Evolutionary conservation across 2,329 filamentous ascomycete species (phyloP).

Genomic region (Fusarium cicatricum): DNA sequence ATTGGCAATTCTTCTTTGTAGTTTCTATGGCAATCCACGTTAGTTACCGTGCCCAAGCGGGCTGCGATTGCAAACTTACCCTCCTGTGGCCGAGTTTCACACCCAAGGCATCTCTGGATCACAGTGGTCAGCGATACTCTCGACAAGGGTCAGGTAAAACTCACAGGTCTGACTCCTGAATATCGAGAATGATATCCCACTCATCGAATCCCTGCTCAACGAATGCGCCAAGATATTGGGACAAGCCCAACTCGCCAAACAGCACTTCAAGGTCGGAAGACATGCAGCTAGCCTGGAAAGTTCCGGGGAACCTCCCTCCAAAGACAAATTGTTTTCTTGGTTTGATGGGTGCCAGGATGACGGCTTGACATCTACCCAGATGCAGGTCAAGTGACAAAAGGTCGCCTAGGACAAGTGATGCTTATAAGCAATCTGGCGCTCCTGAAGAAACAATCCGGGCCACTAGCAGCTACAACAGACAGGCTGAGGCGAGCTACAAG

Average conservation of each 20-base stretch:
- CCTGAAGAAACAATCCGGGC: not conserved
- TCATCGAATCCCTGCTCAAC: conserved; percentile 83
- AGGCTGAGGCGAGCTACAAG: not conserved
- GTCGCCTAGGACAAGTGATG: not conserved
- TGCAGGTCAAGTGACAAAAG: not conserved
- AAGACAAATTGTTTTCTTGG: conserved; percentile 8
- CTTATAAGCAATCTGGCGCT: not conserved
- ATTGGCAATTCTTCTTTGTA: conserved; percentile 84
- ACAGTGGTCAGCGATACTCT: conserved; percentile 28
- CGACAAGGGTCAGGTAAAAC: conserved; percentile 42
- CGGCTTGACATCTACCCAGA: conserved; percentile 6
- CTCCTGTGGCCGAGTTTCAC: conserved; percentile 84
- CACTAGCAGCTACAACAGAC: not conserved
- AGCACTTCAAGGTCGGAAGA: conserved; percentile 69
- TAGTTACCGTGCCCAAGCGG: conserved; percentile 4
- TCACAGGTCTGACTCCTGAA: conserved; percentile 84
- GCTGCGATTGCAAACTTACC: conserved; percentile 57
- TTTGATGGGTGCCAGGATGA: conserved; percentile 33
- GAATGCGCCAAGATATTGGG: conserved; percentile 78
- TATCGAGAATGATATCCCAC: conserved; percentile 84
- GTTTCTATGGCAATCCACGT: conserved; percentile 62
- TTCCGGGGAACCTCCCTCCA: conserved; percentile 18
- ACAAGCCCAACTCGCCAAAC: conserved; percentile 78
- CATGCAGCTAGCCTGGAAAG: conserved; percentile 46
- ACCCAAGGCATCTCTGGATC: conserved; percentile 70